Evolutionary conservation across 768 basidiomycete genomes (phyloP).

Genomic region (Rhizopogon roseolus): DNA sequence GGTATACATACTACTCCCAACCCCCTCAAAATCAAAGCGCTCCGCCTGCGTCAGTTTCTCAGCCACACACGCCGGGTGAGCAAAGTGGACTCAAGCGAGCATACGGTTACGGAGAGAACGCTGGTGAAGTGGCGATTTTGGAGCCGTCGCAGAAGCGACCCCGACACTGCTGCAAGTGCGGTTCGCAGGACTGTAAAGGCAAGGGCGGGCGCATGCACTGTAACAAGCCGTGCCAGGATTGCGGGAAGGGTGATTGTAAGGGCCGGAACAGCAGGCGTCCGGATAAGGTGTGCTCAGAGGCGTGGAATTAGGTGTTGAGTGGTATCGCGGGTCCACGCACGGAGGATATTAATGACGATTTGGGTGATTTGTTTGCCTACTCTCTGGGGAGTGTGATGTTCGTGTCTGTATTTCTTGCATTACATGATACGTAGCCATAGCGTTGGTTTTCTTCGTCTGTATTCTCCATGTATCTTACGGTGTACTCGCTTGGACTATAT

Average conservation of each 20-base stretch:
- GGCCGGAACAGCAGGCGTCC: conserved; percentile 76
- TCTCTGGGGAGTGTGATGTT: not conserved
- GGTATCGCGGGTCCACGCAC: not conserved
- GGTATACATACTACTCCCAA: conserved; percentile 29
- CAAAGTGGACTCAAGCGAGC: conserved; percentile 24
- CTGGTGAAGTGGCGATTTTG: conserved; percentile 22
- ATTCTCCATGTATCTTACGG: not conserved
- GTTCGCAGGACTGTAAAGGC: conserved; percentile 76
- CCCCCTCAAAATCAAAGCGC: conserved; percentile 16
- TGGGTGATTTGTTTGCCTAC: not conserved
- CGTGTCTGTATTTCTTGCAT: not conserved
- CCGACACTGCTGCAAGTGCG: conserved; percentile 82
- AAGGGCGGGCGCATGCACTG: conserved; percentile 77
- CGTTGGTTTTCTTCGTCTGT: not conserved
- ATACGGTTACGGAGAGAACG: conserved; percentile 20
- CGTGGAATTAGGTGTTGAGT: conserved; percentile 29
- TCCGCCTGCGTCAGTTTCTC: conserved; percentile 11
- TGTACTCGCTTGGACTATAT: not conserved
- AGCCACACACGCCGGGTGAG: conserved; percentile 22
- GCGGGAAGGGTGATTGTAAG: conserved; percentile 74
- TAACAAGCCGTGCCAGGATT: conserved; percentile 73
- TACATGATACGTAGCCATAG: not conserved
- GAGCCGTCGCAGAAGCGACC: conserved; percentile 52
- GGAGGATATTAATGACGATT: not conserved
- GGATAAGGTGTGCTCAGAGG: conserved; percentile 67